Base-by-base conservation (phyloP, 2,329 filamentous ascomycete species). In the Aspergillus sp. region DNA sequence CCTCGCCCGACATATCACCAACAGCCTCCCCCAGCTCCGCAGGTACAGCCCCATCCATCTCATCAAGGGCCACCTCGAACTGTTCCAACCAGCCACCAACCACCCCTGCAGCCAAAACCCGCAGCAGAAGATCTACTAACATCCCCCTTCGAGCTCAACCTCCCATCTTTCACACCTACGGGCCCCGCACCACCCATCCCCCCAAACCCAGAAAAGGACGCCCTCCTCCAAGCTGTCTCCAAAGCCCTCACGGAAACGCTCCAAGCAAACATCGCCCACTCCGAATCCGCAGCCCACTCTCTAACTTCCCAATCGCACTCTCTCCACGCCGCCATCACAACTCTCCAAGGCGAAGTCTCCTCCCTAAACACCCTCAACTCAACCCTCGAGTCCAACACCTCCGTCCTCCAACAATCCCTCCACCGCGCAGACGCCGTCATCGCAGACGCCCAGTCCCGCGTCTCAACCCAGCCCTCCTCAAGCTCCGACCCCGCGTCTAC, bases 121-220 rank as follows among this genome's bases (percentile, higher is more conserved):
- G 74, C 75, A 53, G 74, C 79, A 5, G 75, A 73, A 13, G 85
- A 89, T 65, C 80, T 89, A 47, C 79, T 89, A 53, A 84, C 85
- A 34, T 86, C 85, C 19, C 83, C 84, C 1, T 84, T 88, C 55
- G 83, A 87, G 59, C 76, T 86, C 5, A 79, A 83, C 20, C 73
- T 86, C 4, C 82, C 83, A 11, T 78, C 78, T 6, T 77, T 74
- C 51, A 47, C 68, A 15, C 67, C 70, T 49, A 65, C 72, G 5
- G 70, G 70, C 7, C 82, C 88, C 5, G 86, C 91, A 1, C 93
- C 95, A 0, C 93, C 93, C 0, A 91, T 97, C 33, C 93, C 95
- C 0, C 93, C 92, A 0, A 99, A 99, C 68, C 95, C 95, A 0
- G 91, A 98, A 75, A 97, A 96, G 72, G 92, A 98, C 73, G 88